These are phyloP conservation scores for Hansfordia pulvinata DNA, from an alignment of 2,329 filamentous ascomycete genomes.

Conservation along the genomic window DNA sequence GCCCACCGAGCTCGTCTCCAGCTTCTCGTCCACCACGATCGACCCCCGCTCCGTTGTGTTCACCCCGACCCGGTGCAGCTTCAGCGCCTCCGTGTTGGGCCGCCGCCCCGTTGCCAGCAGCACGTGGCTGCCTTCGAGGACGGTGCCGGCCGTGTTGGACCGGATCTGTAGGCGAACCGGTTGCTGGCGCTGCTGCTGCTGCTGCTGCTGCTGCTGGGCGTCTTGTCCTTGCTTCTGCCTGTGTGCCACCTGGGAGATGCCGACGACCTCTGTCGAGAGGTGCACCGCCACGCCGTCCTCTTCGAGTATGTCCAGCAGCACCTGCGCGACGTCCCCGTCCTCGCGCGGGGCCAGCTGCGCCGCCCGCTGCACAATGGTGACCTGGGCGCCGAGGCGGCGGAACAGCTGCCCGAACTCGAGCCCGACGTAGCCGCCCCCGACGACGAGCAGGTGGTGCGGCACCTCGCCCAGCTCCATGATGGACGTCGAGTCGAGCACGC, in stretches of 20 bases:
- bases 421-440: constrained; percentile 39
- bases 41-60: constrained; percentile 25
- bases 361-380: constrained; percentile 31
- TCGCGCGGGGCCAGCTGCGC: constrained; percentile 28
- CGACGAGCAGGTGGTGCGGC: constrained; percentile 31
- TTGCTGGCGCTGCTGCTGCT: too few relatives aligned
- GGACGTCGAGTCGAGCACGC: constrained; percentile 30
- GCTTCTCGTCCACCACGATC: constrained; percentile 26
- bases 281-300: constrained; percentile 31
- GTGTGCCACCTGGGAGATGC: constrained; percentile 8
- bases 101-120: constrained; percentile 33
- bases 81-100: constrained; percentile 32
- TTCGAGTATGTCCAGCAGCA: constrained; percentile 24
- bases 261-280: constrained; percentile 19
- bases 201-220: too few relatives aligned
- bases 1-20: constrained; percentile 25
- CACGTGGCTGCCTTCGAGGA: constrained; percentile 30
- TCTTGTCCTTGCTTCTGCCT: constrained; percentile 8
- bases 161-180: too few relatives aligned
- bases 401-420: constrained; percentile 40
- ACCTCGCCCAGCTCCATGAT: constrained; percentile 30
- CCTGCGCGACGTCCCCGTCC: constrained; percentile 31
- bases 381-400: constrained; percentile 30
- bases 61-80: constrained; percentile 25
- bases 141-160: too few relatives aligned